phyloP scores from a whole-genome alignment of 2,329 filamentous ascomycete species.

The Trichoderma sp. region DNA sequence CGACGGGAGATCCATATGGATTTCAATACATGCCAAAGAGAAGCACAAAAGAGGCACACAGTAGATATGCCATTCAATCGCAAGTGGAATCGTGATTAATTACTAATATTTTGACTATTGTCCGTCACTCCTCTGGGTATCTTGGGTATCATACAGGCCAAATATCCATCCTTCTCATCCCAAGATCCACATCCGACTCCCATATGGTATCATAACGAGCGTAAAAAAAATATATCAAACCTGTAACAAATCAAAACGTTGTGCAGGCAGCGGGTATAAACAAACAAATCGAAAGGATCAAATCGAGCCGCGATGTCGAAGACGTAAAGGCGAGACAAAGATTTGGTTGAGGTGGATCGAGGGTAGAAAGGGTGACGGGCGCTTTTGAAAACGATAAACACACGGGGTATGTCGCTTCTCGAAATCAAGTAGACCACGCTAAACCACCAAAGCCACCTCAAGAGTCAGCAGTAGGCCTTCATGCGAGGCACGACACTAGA shows the following conservation, averaged over 20 bases:
- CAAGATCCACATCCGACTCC: slow-evolving; percentile 21
- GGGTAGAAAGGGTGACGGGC: background rate
- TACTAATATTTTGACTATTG: slow-evolving; percentile 2
- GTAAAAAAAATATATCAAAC: slow-evolving; percentile 18
- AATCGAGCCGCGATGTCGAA: background rate
- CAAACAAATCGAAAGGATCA: background rate
- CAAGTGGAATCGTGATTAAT: background rate
- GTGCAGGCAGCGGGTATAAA: background rate
- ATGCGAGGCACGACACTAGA: slow-evolving; percentile 55
- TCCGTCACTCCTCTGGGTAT: slow-evolving; percentile 28
- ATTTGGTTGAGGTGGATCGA: background rate
- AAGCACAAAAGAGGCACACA: background rate
- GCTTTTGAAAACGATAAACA: slow-evolving; percentile 33
- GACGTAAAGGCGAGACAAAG: slow-evolving; percentile 8
- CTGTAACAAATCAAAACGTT: background rate
- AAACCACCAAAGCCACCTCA: slow-evolving; percentile 36
- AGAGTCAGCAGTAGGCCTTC: slow-evolving; percentile 39
- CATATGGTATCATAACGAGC: slow-evolving; percentile 21
- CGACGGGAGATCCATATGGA: background rate
- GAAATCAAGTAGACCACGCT: slow-evolving; percentile 46
- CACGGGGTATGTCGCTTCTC: slow-evolving; percentile 29
- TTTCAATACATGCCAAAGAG: background rate
- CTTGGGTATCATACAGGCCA: slow-evolving; percentile 32
- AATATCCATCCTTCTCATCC: slow-evolving; percentile 9
- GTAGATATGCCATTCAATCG: background rate